A percentile compares a stretch with the other conserved stretches of the same genome.
Evolutionary conservation across 2,329 filamentous ascomycete species (phyloP).

Genomic region (Dothidotthia symphoricarpi): DNA sequence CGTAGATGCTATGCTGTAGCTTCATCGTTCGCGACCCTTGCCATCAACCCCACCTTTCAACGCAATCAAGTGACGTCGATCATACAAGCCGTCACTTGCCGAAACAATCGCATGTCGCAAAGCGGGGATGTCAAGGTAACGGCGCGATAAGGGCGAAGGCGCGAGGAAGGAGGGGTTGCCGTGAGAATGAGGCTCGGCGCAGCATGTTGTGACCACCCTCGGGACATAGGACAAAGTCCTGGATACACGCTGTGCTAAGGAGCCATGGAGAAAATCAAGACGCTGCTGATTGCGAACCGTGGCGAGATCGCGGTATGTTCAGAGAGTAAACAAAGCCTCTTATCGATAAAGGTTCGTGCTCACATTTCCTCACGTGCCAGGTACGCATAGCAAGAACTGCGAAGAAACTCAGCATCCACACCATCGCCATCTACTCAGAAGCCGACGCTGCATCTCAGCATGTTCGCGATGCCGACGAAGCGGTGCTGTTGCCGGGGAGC

Average conservation of each 20-base stretch:
- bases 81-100: slow-evolving; percentile 9
- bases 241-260: neutral
- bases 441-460: slow-evolving; percentile 57
- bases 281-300: slow-evolving; percentile 58
- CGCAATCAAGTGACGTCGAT: slow-evolving; percentile 15
- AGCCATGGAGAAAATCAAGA: slow-evolving; percentile 48
- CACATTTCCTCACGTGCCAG: slow-evolving; percentile 22
- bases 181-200: neutral
- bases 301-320: slow-evolving; percentile 53
- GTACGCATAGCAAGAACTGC: slow-evolving; percentile 54
- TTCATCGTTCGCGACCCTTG: neutral
- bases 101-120: slow-evolving; percentile 3
- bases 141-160: slow-evolving; percentile 4
- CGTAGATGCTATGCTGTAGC: neutral
- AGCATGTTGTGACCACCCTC: neutral
- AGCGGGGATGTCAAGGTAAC: neutral
- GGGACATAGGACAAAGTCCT: neutral
- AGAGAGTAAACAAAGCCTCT: slow-evolving; percentile 2
- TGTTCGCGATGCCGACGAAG: slow-evolving; percentile 54
- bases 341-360: slow-evolving; percentile 8
- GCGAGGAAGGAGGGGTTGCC: slow-evolving; percentile 6
- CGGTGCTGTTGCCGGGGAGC: slow-evolving; percentile 50
- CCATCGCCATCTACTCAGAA: slow-evolving; percentile 58
- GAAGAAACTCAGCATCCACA: slow-evolving; percentile 50
- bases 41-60: slow-evolving; percentile 13